Base-by-base conservation (phyloP, 352 stramenopile species). In the Phytophthora nicotianae region DNA sequence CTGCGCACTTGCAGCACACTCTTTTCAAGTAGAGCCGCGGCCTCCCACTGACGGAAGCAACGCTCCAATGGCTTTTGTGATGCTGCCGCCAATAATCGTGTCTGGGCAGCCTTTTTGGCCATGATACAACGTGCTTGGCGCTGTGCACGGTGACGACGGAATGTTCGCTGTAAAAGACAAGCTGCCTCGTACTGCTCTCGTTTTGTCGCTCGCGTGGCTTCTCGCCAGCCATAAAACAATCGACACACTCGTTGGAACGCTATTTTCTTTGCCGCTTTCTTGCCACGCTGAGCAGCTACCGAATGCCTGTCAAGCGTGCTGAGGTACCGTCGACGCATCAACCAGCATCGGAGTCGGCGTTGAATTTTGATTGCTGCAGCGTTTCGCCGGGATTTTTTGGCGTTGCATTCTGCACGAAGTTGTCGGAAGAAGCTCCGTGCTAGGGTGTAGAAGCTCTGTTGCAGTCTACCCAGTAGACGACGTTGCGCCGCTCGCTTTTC, bases 21-120 rank as follows among this genome's bases (percentile, higher is more conserved):
- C 32, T 80, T 83, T 50, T 93, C 77, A 0, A 91, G 69, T 45
- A 89, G 7, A 0, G 58, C 27, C 7, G 56, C 50, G 13, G 55
- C 24, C 42, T 91, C 80, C 84, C 84, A 91, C 38, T 61, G 63
- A 17, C 68, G 79, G 49, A 93, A 93, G 32, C 68, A 84, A 2
- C 74, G 68, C 48, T 86, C 80, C 2, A 91, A 45, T 8, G 81
- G 84, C 32, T 87, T 90, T 49, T 75, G 65, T 5, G 77, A 72
- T 1, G 77, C 66, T 33, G 70, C 65, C 17, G 70, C 74, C 14
- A 93, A 41, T 23, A 90, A 35, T 17, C 66, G 64, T 42, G 62
- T 68, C 14, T 86, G 80, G 4, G 73, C 70, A 37, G 78, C 76
- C 38, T 72, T 75, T 60, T 90, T 91, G 5, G 68, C 64, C 23